Conservation (phyloP, 495 filamentous ascomycete genomes). For the Hyaloscypha hepaticicola region DNA sequence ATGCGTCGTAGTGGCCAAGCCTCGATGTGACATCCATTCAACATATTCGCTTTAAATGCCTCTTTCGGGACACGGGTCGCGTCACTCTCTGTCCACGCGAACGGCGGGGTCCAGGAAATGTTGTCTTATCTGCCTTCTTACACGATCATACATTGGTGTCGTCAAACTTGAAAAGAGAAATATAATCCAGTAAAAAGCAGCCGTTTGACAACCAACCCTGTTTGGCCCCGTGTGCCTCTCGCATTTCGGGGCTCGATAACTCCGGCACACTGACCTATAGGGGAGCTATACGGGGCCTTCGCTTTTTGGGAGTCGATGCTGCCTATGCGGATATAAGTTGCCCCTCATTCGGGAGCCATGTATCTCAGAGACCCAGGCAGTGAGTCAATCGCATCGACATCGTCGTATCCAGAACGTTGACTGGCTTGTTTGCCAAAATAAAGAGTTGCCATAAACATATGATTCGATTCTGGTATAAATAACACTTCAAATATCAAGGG, state of each 20-base stretch:
- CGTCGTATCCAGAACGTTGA: neutral
- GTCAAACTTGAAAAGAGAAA: neutral
- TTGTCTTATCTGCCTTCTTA: neutral
- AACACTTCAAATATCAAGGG: neutral
- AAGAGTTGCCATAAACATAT: no score
- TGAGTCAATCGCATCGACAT: neutral
- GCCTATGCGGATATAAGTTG: neutral
- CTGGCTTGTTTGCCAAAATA: neutral
- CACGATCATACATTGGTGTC: neutral
- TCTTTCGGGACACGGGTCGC: neutral
- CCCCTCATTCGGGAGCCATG: neutral
- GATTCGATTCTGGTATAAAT: no score
- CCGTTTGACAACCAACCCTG: neutral
- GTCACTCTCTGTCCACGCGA: neutral
- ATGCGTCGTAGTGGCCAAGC: neutral
- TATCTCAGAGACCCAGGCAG: neutral
- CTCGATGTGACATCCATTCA: neutral
- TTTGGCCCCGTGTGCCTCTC: neutral
- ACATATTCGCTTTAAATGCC: neutral
- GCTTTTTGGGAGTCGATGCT: neutral
- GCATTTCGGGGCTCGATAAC: neutral
- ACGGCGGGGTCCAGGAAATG: no score
- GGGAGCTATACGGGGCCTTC: neutral
- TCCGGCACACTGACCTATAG: neutral
- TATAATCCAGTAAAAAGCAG: neutral